Conservation (phyloP, 179 eudicot genomes). For the Spinacia oleracea region DNA sequence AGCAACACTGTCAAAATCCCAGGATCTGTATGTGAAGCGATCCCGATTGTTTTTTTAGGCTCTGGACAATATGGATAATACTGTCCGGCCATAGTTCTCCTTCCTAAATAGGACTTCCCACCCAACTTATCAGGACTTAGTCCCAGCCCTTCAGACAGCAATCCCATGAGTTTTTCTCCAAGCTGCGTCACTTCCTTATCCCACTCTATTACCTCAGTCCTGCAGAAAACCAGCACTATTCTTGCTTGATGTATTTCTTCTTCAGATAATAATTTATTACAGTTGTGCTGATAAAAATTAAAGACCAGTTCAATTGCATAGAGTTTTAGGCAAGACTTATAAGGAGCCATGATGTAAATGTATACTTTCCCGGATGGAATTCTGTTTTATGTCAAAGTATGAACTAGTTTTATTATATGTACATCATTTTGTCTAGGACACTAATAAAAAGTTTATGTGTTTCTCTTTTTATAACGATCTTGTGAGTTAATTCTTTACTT, state of each 20-base stretch:
- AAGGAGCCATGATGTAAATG: neutral
- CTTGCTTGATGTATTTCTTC: neutral
- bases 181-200: conserved; percentile 39
- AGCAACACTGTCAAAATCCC: conserved; percentile 58
- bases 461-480: neutral
- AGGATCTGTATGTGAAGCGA: conserved; percentile 61
- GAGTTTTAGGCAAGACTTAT: neutral
- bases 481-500: neutral
- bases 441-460: neutral
- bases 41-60: conserved; percentile 59
- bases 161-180: conserved; percentile 41
- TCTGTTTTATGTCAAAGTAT: neutral
- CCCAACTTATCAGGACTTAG: conserved; percentile 39
- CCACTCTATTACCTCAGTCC: conserved; percentile 49
- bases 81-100: conserved; percentile 44
- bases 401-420: neutral
- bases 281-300: neutral
- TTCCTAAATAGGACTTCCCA: conserved; percentile 44
- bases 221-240: neutral
- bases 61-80: conserved; percentile 75
- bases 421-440: neutral
- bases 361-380: neutral
- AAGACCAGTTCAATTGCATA: neutral
- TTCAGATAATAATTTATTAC: neutral
- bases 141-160: conserved; percentile 62